Evolutionary conservation across 2,329 filamentous ascomycete species (phyloP).

Genomic region (Delphinella strobiligena): DNA sequence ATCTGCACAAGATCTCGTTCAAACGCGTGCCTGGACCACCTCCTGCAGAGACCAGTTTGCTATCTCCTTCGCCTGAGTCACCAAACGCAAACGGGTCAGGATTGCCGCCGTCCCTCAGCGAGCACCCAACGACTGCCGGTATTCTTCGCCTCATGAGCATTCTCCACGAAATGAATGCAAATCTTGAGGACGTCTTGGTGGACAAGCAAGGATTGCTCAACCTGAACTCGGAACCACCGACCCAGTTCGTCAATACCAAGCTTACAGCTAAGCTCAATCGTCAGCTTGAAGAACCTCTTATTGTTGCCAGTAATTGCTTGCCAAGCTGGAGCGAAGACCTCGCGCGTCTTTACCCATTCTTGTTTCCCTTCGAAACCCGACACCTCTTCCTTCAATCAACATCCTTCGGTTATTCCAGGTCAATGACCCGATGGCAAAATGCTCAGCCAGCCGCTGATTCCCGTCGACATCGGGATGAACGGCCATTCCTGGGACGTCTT

Average conservation of each 20-base stretch:
- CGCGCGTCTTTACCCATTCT: slow-evolving; percentile 83
- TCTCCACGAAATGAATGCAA: slow-evolving; percentile 82
- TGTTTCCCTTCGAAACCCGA: slow-evolving; percentile 95
- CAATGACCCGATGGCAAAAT: slow-evolving; percentile 96
- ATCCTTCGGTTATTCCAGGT: slow-evolving; percentile 92
- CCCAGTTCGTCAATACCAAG: slow-evolving; percentile 97
- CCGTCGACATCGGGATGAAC: slow-evolving; percentile 70
- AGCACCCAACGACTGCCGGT: slow-evolving; percentile 71
- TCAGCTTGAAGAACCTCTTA: slow-evolving; percentile 89
- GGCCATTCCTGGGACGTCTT: slow-evolving; percentile 79
- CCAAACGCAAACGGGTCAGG: slow-evolving; percentile 44
- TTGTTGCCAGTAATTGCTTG: slow-evolving; percentile 92
- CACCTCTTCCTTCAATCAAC: slow-evolving; percentile 96
- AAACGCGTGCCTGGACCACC: slow-evolving; percentile 74
- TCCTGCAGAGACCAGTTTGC: slow-evolving; percentile 56
- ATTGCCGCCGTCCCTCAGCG: slow-evolving; percentile 67
- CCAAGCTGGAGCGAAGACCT: slow-evolving; percentile 94
- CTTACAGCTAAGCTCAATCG: slow-evolving; percentile 94
- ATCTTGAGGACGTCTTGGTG: slow-evolving; percentile 79
- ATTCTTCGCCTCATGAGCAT: slow-evolving; percentile 84
- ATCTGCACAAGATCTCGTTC: slow-evolving; percentile 84
- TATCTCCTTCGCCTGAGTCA: slow-evolving; percentile 41
- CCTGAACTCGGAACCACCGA: slow-evolving; percentile 68
- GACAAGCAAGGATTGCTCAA: slow-evolving; percentile 61
- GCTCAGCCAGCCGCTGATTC: slow-evolving; percentile 71